A percentile compares a stretch with the other conserved stretches of the same genome.
Conservation (phyloP, 2,329 filamentous ascomycete genomes). For the Fonsecaea nubica region DNA sequence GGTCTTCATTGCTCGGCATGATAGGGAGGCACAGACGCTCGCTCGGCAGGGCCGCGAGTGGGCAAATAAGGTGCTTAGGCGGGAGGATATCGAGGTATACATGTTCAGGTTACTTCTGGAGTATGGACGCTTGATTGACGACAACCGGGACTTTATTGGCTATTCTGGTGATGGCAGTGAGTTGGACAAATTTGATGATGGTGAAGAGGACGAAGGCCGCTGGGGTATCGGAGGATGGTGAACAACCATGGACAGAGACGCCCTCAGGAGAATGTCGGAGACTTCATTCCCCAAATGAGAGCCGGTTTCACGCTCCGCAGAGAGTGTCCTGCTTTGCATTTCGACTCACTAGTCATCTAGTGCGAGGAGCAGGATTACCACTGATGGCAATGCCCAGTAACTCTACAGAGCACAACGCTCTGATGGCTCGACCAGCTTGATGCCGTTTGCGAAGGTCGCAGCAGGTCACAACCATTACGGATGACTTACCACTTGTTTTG, state of each 20-base stretch:
- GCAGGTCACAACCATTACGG: neutral
- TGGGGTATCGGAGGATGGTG: constrained; percentile 34
- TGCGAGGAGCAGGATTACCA: neutral
- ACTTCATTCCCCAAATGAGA: neutral
- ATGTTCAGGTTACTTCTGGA: constrained; percentile 53
- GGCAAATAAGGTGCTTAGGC: constrained; percentile 47
- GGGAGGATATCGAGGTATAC: constrained; percentile 68
- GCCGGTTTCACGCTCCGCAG: neutral
- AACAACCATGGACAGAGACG: neutral
- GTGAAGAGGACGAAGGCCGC: constrained; percentile 20
- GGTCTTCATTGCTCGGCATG: constrained; percentile 45
- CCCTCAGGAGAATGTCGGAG: neutral
- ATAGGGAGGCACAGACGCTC: constrained; percentile 45
- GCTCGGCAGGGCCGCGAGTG: constrained; percentile 47
- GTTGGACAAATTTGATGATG: constrained; percentile 40
- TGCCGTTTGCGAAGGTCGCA: neutral
- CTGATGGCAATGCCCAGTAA: neutral
- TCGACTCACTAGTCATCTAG: neutral
- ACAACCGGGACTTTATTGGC: constrained; percentile 66
- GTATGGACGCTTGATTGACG: constrained; percentile 69
- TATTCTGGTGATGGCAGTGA: constrained; percentile 52
- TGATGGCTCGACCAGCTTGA: neutral
- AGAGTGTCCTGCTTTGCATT: neutral
- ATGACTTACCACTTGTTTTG: neutral
- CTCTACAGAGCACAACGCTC: neutral